Conservation (phyloP, 2,329 filamentous ascomycete genomes). For the Neonectria hederae region DNA sequence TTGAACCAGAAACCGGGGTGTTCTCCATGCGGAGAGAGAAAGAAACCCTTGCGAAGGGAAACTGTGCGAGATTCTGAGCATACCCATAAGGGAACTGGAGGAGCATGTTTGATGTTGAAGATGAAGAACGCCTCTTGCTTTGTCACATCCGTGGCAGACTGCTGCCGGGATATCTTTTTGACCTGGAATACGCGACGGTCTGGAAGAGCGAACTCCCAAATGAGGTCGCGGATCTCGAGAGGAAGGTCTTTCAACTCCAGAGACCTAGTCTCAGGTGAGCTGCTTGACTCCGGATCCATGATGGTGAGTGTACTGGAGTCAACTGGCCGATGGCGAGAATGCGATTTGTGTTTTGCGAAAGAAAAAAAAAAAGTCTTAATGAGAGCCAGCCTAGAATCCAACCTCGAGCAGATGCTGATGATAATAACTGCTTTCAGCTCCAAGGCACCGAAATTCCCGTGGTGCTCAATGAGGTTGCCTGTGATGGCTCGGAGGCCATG, state of each 20-base stretch:
- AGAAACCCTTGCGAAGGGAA: constrained; percentile 41
- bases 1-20: constrained; percentile 41
- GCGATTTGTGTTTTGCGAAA: background rate
- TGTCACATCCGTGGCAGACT: background rate
- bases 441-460: constrained; percentile 30
- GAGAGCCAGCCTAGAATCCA: background rate
- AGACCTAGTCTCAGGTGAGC: background rate
- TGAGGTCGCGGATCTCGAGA: constrained; percentile 41
- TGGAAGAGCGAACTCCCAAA: constrained; percentile 44
- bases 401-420: background rate
- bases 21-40: constrained; percentile 28
- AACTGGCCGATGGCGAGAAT: background rate
- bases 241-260: constrained; percentile 35
- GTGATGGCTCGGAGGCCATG: constrained; percentile 2
- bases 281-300: constrained; percentile 11
- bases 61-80: constrained; percentile 43
- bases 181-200: constrained; percentile 45
- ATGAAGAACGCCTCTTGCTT: constrained; percentile 20
- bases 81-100: constrained; percentile 31
- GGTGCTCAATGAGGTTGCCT: constrained; percentile 27
- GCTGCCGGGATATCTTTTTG: constrained; percentile 22
- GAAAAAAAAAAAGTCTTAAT: background rate
- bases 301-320: background rate
- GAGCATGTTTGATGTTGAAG: constrained; percentile 38
- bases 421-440: background rate